Evolutionary conservation across 805 yeast genomes (phyloP).

Genomic region (Dipodascus geniculatus): DNA sequence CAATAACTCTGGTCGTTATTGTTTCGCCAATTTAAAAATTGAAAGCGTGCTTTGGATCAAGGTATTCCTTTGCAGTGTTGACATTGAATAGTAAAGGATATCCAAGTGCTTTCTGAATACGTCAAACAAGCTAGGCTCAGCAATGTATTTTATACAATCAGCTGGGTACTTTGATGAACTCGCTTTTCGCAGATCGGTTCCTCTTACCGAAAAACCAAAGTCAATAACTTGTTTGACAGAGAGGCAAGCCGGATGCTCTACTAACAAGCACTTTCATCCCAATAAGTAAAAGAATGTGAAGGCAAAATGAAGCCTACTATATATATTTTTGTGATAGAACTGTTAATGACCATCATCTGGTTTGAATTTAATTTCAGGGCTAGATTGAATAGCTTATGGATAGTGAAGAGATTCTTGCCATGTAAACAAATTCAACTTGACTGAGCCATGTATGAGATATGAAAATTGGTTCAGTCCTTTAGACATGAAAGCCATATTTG

Average conservation of each 20-base stretch:
- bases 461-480: too few species aligned
- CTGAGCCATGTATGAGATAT: too few species aligned
- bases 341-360: too few species aligned
- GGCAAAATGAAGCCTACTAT: too few species aligned
- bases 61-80: conserved; percentile 31
- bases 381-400: too few species aligned
- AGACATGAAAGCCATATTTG: too few species aligned
- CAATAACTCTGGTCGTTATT: conserved; percentile 32
- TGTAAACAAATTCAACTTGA: too few species aligned
- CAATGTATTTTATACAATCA: conserved; percentile 19
- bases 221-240: conserved; percentile 30
- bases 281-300: too few species aligned
- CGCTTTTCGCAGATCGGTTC: conserved; percentile 36
- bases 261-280: conserved; percentile 32
- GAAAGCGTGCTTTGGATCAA: conserved; percentile 35
- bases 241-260: conserved; percentile 42
- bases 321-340: too few species aligned
- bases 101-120: conserved; percentile 28
- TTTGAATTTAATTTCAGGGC: too few species aligned
- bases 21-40: conserved; percentile 31
- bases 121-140: conserved; percentile 33
- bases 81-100: conserved; percentile 28
- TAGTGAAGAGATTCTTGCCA: too few species aligned
- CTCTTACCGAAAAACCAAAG: conserved; percentile 31
- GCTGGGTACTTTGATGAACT: conserved; percentile 16